Evolutionary conservation across 495 filamentous ascomycete genomes (phyloP), one percentile per base, ranked within the genome.

Genomic region (Eremomyces bilateralis): DNA sequence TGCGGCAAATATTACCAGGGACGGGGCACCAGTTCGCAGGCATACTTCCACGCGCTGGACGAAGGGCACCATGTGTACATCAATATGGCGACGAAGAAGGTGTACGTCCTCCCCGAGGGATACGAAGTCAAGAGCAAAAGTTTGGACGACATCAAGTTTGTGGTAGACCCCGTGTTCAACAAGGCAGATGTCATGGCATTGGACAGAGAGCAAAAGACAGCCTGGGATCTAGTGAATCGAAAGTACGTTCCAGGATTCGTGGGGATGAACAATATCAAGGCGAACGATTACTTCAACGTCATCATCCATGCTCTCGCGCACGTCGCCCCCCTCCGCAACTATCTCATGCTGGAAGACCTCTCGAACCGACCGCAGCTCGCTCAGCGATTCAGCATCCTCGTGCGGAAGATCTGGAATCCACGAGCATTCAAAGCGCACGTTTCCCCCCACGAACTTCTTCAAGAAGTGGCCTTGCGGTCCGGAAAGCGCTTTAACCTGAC

Each of bases 241-340:
- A 72, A 75, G 51, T 99, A 95, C 53, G 72, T 73, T 42, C 88
- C 50, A 61, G 74, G 88, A 3, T 99, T 92, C 51, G 83, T 99
- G 41, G 88, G 88, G 40, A 82, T 99, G 75, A 95, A 99, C 61
- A 94, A 99, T 53, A 95, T 99, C 62, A 99, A 99, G 53, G 81
- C 80, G 32, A 99, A 99, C 56, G 88, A 99, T 56, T 99, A 95
- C 55, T 64, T 95, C 44, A 99, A 99, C 49, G 85, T 93, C 4
- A 70, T 94, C 4, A 72, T 88, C n/a, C 90, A 99, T 47, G 72
- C 88, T 10, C 64, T 99, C 11, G 73, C 84, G 1, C 88, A 99
- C 56, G 80, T 93, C 16, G 54, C 71, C 3, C 88, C 90, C 1
- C 63, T 99, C 33, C 76, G 90, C 21, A 94, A 95, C 49, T 94